Evolutionary conservation across 495 filamentous ascomycete genomes (phyloP), one percentile per base, ranked within the genome.

Genomic region (Elaphomyces granulatus): DNA sequence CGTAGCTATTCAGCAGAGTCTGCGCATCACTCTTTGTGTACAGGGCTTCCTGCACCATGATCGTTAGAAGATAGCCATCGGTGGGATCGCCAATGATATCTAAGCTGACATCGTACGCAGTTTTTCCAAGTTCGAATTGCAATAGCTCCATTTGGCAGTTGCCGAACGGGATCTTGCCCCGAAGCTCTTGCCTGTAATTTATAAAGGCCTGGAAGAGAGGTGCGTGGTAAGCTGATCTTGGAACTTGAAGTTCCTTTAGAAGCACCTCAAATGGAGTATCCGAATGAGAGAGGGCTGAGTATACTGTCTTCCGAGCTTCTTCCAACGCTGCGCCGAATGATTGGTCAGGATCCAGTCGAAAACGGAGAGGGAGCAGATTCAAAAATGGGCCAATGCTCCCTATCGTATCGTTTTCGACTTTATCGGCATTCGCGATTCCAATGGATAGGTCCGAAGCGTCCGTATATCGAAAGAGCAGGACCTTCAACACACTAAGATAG

Each of bases 311-410:
- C 1, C 51, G 47, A 8, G 53, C 38, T 6, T 46, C 41, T 7
- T 42, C 42, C 2, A 56, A 14, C 2, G 37, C 20, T 9, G 51
- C 46, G 0, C 31, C 36, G 18, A 58, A 58, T 0, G 40, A 43
- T 26, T 51, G 45, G 15, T 32, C 36, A 2, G 31, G 15, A 4
- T 45, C 18, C 0, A 20, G 23, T 1, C 46, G 42, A 47, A 69
- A 60, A 2, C 51, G 53, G 2, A 74, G 20, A 0, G 72, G 55
- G 0, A 77, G 51, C 2, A 73, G 40, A 37, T 78, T 74, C 7
- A 72, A 23, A 56, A 66, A 45, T 20, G 59, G 38, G 7, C 74
- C 64, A 12, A 75, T 45, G 9, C 41, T 63, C 3, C 43, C 37
- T n/a, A 54, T 21, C 1, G 60, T 26, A 6, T 52, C 51, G 12